These are phyloP conservation scores for Blumeria graminis DNA, from an alignment of 2,329 filamentous ascomycete species.

Conservation along the genomic window DNA sequence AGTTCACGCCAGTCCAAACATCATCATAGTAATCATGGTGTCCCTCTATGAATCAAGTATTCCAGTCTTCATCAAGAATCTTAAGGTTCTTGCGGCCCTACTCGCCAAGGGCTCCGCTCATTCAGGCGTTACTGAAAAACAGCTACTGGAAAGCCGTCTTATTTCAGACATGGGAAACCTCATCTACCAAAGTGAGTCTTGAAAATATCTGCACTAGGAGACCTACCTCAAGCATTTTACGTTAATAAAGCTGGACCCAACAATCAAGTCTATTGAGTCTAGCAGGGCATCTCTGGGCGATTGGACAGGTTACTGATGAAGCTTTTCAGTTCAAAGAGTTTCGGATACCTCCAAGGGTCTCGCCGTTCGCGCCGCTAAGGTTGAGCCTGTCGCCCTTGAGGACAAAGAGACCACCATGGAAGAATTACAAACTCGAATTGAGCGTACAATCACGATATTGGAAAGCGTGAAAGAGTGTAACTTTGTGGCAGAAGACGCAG, in stretches of 20 bases:
- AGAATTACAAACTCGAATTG: constrained; percentile 23
- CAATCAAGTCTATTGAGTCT: too few species aligned
- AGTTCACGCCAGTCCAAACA: too few species aligned
- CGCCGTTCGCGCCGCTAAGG: constrained; percentile 17
- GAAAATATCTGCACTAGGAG: too few species aligned
- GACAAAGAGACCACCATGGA: constrained; percentile 24
- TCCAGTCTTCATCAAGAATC: constrained; percentile 18
- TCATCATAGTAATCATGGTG: constrained; percentile 4
- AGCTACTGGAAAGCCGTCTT: constrained; percentile 18
- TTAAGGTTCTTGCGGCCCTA: constrained; percentile 20
- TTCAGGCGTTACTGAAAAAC: constrained; percentile 16
- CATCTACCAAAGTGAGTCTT: constrained; percentile 18
- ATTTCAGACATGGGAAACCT: constrained; percentile 25
- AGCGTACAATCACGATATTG: constrained; percentile 22
- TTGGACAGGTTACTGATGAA: not conserved
- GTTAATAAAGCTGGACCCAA: too few species aligned
- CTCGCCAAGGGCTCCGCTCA: constrained; percentile 21
- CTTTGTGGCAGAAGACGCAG: not conserved
- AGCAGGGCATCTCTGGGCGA: not conserved
- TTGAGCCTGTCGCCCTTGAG: constrained; percentile 14
- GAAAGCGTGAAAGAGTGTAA: constrained; percentile 17
- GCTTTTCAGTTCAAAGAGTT: constrained; percentile 17
- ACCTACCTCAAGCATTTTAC: too few species aligned
- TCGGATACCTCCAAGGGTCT: constrained; percentile 20
- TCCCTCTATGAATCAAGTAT: constrained; percentile 17